Conservation (phyloP, 2,329 filamentous ascomycete species). For the Dothistroma septosporum region DNA sequence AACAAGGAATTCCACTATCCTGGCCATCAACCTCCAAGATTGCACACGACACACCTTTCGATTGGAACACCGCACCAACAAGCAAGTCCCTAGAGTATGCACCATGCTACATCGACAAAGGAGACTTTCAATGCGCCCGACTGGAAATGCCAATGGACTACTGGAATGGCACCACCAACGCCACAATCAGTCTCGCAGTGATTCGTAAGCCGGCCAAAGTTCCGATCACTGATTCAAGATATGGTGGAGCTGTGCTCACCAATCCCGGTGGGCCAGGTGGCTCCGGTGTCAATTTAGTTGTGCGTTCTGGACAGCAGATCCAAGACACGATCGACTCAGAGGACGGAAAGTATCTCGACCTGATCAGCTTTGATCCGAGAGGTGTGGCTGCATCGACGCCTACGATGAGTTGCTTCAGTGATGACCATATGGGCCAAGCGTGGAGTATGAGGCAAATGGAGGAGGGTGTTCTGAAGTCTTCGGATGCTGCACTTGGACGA, state of each 20-base stretch:
- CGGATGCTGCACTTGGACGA: slow-evolving; percentile 41
- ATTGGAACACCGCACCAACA: neutral
- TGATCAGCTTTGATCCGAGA: slow-evolving; percentile 45
- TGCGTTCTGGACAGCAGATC: slow-evolving; percentile 22
- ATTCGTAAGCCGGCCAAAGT: slow-evolving; percentile 45
- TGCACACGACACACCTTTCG: neutral
- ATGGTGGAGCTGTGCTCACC: slow-evolving; percentile 39
- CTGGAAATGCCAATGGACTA: slow-evolving; percentile 47
- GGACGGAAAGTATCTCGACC: slow-evolving; percentile 39
- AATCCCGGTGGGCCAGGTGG: slow-evolving; percentile 46
- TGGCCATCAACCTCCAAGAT: no score
- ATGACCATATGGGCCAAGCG: slow-evolving; percentile 31
- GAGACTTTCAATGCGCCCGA: slow-evolving; percentile 46
- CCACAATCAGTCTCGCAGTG: slow-evolving; percentile 42
- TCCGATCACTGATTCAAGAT: slow-evolving; percentile 37
- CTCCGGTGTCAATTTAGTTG: slow-evolving; percentile 36
- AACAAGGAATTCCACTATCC: no score
- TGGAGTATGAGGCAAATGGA: slow-evolving; percentile 37
- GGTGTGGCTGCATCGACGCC: slow-evolving; percentile 39
- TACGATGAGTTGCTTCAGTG: slow-evolving; percentile 34
- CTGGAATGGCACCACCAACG: slow-evolving; percentile 38
- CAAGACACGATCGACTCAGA: slow-evolving; percentile 21
- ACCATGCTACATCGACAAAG: slow-evolving; percentile 38
- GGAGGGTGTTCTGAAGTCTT: slow-evolving; percentile 35
- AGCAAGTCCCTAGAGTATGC: slow-evolving; percentile 14